These are phyloP conservation scores for Cladophialophora chaetospira DNA, from an alignment of 2,329 filamentous ascomycete species.

Conservation along the genomic window DNA sequence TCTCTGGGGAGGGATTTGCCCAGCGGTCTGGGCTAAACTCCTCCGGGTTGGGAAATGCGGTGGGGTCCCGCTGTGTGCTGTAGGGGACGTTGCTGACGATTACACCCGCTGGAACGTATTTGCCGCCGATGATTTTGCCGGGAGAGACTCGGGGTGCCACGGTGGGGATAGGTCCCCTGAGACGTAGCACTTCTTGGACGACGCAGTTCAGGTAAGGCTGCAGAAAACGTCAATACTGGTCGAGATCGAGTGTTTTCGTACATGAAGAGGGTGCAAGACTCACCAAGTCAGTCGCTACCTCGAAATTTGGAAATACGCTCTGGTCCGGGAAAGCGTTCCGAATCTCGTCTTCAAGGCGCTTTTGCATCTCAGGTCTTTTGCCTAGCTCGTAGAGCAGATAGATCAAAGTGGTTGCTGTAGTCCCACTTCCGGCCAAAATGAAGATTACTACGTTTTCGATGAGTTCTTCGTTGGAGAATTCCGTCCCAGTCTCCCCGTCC, in stretches of 20 bases:
- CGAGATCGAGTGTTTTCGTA: not conserved
- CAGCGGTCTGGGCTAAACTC: slow-evolving; percentile 41
- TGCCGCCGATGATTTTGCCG: slow-evolving; percentile 39
- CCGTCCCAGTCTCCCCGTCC: slow-evolving; percentile 5
- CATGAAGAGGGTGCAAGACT: not conserved
- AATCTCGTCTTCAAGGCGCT: slow-evolving; percentile 50
- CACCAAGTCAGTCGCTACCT: slow-evolving; percentile 8
- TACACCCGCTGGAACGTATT: slow-evolving; percentile 37
- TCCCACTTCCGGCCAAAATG: slow-evolving; percentile 56
- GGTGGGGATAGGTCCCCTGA: slow-evolving; percentile 43
- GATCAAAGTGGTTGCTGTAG: slow-evolving; percentile 53
- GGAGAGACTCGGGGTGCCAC: slow-evolving; percentile 42
- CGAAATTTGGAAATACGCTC: slow-evolving; percentile 32
- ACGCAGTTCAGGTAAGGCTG: slow-evolving; percentile 38
- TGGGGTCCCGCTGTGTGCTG: slow-evolving; percentile 20
- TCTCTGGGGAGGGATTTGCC: slow-evolving; percentile 34
- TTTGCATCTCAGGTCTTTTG: slow-evolving; percentile 39
- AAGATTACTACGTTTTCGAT: slow-evolving; percentile 45
- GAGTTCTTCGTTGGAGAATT: slow-evolving; percentile 13
- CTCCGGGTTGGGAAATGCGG: slow-evolving; percentile 14
- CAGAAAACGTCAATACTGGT: not conserved
- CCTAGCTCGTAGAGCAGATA: slow-evolving; percentile 48
- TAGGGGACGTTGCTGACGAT: slow-evolving; percentile 29
- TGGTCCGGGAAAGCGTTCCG: slow-evolving; percentile 41
- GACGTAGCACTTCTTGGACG: slow-evolving; percentile 46